Base-by-base conservation (phyloP, 306 rosid genomes). In the Macrotyloma uniflorum region DNA sequence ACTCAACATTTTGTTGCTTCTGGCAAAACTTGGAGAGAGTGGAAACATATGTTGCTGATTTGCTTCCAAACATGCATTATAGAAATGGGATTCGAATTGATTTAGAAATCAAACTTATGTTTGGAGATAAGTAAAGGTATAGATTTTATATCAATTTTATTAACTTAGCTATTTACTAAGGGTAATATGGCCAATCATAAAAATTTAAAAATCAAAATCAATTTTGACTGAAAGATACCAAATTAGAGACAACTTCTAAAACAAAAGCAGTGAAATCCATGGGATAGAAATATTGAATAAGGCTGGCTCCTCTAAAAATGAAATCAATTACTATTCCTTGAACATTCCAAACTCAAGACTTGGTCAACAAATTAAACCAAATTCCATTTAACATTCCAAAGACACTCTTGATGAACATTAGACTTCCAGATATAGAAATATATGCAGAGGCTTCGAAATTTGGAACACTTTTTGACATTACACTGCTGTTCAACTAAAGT, bases 371-470 rank as follows among this genome's bases (percentile, higher is more conserved):
- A 67, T 13, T 47, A 67, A 53, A 40, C 20, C 6, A 19, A 42
- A 55, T 26, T 16, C 54, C 22, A 43, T 79, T 49, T 8, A 71
- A 49, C 63, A 62, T 40, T 63, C 19, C 22, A 19, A 62, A 63
- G 9, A 10, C 32, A 38, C 26, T 43, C 63, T 24, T 49, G 63
- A 49, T 12, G 24, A 68, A 35, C 70, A 79, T 36, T 19, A 68
- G 50, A 63, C 36, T 75, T 61, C 26, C 67, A n/a, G 18, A 47
- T 42, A 43, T 33, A 74, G 40, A 47, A 80, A 47, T 16, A 75
- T 45, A 45, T n/a, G 32, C 51, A 51, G 40, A 65, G 57, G 4
- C 15, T 4, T 19, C 18, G 1, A 71, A 51, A 80, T 71, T 57
- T 2, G 6, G 36, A 38, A 80, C 19, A 58, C 10, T 5, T 7